Percentiles rank a stretch among this genome's conserved stretches.
Conservation (phyloP, 495 filamentous ascomycete genomes). For the Podospora australis region DNA sequence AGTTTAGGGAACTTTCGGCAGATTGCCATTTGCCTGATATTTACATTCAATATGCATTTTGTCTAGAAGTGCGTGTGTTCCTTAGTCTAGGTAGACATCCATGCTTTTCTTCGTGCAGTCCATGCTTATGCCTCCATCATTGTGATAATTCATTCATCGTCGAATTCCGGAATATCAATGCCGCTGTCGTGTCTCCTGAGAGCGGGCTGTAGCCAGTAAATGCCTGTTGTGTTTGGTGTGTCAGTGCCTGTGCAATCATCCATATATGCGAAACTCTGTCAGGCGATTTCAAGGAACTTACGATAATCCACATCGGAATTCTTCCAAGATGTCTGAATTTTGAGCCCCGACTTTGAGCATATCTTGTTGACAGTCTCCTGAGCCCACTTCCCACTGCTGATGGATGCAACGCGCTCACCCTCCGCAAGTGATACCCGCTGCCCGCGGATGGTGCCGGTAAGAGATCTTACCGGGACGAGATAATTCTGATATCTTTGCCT, state of each 20-base stretch:
- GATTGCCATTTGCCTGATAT: too few species aligned
- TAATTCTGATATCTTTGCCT: slow-evolving; percentile 10
- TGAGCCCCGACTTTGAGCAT: slow-evolving; percentile 1
- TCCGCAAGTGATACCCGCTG: background rate
- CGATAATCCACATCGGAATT: slow-evolving; percentile 9
- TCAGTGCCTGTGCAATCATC: background rate
- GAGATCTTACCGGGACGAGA: background rate
- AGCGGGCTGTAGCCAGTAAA: slow-evolving; percentile 11
- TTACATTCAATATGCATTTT: too few species aligned
- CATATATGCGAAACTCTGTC: background rate
- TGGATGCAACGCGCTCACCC: slow-evolving; percentile 5
- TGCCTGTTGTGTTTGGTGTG: background rate
- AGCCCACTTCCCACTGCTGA: slow-evolving; percentile 14
- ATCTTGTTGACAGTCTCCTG: background rate
- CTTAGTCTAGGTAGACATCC: too few species aligned
- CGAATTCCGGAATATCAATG: slow-evolving; percentile 2
- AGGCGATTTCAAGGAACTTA: background rate
- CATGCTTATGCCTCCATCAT: background rate
- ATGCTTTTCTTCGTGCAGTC: background rate
- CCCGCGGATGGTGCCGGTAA: slow-evolving; percentile 1
- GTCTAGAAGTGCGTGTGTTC: too few species aligned
- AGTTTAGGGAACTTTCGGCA: too few species aligned
- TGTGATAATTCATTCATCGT: background rate
- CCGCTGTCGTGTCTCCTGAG: slow-evolving; percentile 8
- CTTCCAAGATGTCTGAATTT: slow-evolving; percentile 3